Percentiles rank a stretch among this genome's conserved stretches.
These are phyloP conservation scores for Aschersonia sp. DNA, from an alignment of 2,329 filamentous ascomycete species.

Conservation along the genomic window DNA sequence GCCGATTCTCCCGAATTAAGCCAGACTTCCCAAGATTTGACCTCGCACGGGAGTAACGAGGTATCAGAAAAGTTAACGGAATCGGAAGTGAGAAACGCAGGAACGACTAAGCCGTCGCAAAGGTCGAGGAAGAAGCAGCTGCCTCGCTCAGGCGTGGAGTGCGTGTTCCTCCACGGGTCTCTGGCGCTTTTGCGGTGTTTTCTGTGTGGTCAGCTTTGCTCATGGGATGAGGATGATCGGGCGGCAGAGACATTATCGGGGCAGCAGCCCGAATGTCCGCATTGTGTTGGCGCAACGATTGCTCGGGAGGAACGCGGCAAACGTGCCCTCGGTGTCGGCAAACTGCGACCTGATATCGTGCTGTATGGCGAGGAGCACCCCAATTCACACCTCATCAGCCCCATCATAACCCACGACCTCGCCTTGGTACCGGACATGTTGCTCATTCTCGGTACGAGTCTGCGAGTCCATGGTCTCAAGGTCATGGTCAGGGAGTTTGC, in stretches of 20 bases:
- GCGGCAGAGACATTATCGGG: conserved; percentile 45
- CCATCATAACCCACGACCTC: conserved; percentile 54
- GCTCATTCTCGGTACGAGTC: conserved; percentile 55
- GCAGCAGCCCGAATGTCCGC: conserved; percentile 51
- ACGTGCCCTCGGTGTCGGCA: conserved; percentile 50
- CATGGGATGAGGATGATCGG: conserved; percentile 43
- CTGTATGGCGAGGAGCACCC: conserved; percentile 63
- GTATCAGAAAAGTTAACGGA: neutral
- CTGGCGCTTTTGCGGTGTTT: conserved; percentile 50
- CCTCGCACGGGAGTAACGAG: neutral
- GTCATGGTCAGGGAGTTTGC: conserved; percentile 58
- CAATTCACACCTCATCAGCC: conserved; percentile 50
- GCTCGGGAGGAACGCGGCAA: conserved; percentile 51
- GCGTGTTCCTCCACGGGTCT: conserved; percentile 61
- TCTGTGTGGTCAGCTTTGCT: conserved; percentile 39
- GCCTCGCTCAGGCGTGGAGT: conserved; percentile 35
- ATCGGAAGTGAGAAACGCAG: conserved; percentile 7
- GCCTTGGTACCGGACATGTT: conserved; percentile 49
- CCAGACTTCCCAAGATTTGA: conserved; percentile 2
- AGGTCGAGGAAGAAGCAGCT: conserved; percentile 11
- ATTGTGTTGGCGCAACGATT: conserved; percentile 46
- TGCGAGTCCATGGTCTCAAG: conserved; percentile 58
- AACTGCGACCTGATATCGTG: conserved; percentile 57
- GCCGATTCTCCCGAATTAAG: conserved; percentile 1
- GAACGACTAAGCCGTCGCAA: conserved; percentile 6